Evolutionary conservation across 441 rosid genomes (phyloP).

Genomic region (Pelargonium australe): DNA sequence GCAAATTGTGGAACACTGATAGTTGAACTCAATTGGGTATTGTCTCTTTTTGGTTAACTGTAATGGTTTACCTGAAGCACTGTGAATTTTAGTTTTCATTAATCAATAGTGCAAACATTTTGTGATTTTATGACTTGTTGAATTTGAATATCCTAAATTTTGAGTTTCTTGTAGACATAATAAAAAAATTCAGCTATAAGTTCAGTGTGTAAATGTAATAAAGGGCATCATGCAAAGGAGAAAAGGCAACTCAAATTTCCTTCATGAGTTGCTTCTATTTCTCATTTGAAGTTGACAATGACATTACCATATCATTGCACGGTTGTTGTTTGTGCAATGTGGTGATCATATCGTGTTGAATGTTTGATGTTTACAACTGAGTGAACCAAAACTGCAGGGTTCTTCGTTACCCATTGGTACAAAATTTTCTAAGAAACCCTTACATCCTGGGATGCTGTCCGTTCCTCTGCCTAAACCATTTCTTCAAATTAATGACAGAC

Average conservation of each 20-base stretch:
- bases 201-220: background rate
- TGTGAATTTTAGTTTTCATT: too few species aligned
- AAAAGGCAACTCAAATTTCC: background rate
- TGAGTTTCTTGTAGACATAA: too few species aligned
- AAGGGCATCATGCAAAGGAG: background rate
- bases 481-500: conserved; percentile 49
- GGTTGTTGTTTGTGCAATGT: background rate
- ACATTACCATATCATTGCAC: background rate
- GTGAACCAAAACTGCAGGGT: conserved; percentile 44
- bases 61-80: background rate
- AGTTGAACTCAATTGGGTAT: too few species aligned
- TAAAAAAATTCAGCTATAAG: background rate
- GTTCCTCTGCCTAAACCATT: conserved; percentile 58
- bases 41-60: background rate
- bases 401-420: conserved; percentile 29
- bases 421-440: conserved; percentile 25
- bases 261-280: too few species aligned
- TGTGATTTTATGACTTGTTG: too few species aligned
- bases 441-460: conserved; percentile 29
- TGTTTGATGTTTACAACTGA: conserved; percentile 15
- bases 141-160: too few species aligned
- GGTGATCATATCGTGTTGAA: background rate
- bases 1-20: background rate
- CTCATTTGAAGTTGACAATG: background rate
- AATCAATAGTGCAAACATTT: too few species aligned